Base-by-base conservation (phyloP, 345 rosid species). In the Lepidium africanum region DNA sequence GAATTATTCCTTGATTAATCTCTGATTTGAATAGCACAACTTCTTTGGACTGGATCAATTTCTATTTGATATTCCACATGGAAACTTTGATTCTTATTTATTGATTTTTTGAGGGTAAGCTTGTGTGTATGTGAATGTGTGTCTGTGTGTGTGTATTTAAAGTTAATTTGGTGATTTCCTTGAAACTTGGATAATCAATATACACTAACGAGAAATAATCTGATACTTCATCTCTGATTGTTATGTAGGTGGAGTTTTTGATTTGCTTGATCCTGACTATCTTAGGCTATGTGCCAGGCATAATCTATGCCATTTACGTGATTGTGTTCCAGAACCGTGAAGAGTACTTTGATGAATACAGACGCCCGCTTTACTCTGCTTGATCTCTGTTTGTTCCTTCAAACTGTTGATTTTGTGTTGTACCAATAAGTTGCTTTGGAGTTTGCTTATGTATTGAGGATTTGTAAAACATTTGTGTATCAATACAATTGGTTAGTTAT, bases 211-310 rank as follows among this genome's bases (percentile, higher is more conserved):
- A 32, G 52, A 63, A 63, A n/a, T 35, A 47, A 7, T 13, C 23
- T 23, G 35, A 45, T 30, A 2, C 11, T 8, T 43, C 6, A 40
- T 11, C 14, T 49, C 13, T 42, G 53, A 13, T 33, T 7, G 53
- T 48, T 37, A 65, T 78, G 74, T 80, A 92, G 97, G 87, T 80
- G 9, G 99, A 94, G 85, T 87, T 89, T 67, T 83, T 86, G 47
- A 81, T 91, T 5, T 95, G 99, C 52, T 13, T 91, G 79, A 65
- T 89, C 5, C 63, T 95, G 71, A 95, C 99, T 0, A 71, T 89
- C 63, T 82, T 91, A 15, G 99, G 99, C 3, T 95, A 91, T 66
- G 7, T 91, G 30, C 99, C 97, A 2, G 99, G 99, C 4, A 95
- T 95, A 54, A 89, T 95, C 37, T 91, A 95, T 30, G 99, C 99